phyloP scores from a whole-genome alignment of 129 eudicot species.

The Helianthus tuberosus region DNA sequence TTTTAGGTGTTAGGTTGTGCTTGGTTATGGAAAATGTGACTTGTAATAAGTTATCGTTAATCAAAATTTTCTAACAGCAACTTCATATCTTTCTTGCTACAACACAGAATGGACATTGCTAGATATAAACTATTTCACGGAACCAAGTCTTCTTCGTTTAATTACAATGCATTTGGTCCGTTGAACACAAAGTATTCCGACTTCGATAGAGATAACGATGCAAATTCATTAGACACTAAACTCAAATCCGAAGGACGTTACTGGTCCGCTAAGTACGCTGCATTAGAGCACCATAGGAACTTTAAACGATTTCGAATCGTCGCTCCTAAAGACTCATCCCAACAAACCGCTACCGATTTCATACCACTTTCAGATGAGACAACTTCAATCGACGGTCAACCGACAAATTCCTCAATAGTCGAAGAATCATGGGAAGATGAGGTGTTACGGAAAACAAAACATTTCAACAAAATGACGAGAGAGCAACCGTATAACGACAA shows the following conservation, averaged over 20 bases:
- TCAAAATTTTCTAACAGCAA: background rate
- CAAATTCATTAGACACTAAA: constrained; percentile 64
- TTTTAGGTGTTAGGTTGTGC: background rate
- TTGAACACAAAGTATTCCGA: constrained; percentile 30
- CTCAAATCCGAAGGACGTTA: constrained; percentile 83
- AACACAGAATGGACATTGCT: constrained; percentile 89
- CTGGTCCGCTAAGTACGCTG: constrained; percentile 86
- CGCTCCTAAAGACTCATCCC: constrained; percentile 40
- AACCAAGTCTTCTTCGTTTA: constrained; percentile 33
- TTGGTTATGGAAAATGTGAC: background rate
- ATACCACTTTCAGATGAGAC: constrained; percentile 56
- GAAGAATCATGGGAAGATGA: constrained; percentile 99
- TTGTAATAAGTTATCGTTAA: background rate
- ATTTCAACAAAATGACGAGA: constrained; percentile 80
- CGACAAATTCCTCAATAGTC: constrained; percentile 33
- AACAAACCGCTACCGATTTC: constrained; percentile 42
- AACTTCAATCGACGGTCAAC: constrained; percentile 33
- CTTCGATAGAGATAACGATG: constrained; percentile 65
- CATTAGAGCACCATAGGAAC: constrained; percentile 77
- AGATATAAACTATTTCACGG: constrained; percentile 64
- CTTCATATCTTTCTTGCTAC: background rate
- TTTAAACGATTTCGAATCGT: constrained; percentile 64
- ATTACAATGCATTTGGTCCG: constrained; percentile 18
- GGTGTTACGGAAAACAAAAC: constrained; percentile 78
- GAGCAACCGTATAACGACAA: constrained; percentile 75